Evolutionary conservation across 2,329 filamentous ascomycete genomes (phyloP).

Genomic region (Fusarium sp.): DNA sequence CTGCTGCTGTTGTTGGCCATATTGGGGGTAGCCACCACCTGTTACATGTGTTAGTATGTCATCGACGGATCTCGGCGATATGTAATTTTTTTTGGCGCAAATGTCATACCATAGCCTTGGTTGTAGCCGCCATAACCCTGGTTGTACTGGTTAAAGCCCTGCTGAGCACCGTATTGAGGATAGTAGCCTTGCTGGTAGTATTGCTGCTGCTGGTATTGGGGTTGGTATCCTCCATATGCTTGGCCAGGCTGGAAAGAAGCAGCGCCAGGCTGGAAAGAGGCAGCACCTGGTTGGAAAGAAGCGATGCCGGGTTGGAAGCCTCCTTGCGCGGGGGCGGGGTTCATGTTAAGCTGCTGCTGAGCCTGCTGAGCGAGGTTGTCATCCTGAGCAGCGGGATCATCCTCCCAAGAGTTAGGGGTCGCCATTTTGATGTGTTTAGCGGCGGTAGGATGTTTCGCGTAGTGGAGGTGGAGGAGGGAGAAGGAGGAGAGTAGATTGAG

Average conservation of each 20-base stretch:
- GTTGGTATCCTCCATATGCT: constrained; percentile 70
- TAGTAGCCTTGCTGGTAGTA: constrained; percentile 70
- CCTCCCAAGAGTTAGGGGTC: constrained; percentile 95
- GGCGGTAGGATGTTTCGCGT: constrained; percentile 21
- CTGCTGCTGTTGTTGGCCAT: constrained; percentile 60
- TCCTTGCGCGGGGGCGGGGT: constrained; percentile 63
- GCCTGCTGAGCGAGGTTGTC: constrained; percentile 83
- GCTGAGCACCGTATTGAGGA: constrained; percentile 66
- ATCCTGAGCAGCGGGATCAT: constrained; percentile 83
- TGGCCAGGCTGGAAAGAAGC: constrained; percentile 80
- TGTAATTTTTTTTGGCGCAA: constrained; percentile 26
- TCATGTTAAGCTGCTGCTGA: constrained; percentile 81
- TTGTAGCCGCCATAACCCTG: constrained; percentile 66
- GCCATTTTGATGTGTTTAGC: constrained; percentile 72
- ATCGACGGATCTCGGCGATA: constrained; percentile 8
- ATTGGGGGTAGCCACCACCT: constrained; percentile 67
- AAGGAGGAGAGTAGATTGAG: constrained; percentile 26
- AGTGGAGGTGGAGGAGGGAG: constrained; percentile 9
- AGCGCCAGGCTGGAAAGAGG: constrained; percentile 79
- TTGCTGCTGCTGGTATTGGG: constrained; percentile 63
- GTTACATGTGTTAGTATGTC: constrained; percentile 41
- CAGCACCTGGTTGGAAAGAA: constrained; percentile 79
- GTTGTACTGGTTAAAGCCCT: constrained; percentile 66
- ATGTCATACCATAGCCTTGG: constrained; percentile 58
- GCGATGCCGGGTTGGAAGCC: constrained; percentile 66